Base-by-base conservation (phyloP, 2,329 filamentous ascomycete genomes). In the Fusarium zealandicum region DNA sequence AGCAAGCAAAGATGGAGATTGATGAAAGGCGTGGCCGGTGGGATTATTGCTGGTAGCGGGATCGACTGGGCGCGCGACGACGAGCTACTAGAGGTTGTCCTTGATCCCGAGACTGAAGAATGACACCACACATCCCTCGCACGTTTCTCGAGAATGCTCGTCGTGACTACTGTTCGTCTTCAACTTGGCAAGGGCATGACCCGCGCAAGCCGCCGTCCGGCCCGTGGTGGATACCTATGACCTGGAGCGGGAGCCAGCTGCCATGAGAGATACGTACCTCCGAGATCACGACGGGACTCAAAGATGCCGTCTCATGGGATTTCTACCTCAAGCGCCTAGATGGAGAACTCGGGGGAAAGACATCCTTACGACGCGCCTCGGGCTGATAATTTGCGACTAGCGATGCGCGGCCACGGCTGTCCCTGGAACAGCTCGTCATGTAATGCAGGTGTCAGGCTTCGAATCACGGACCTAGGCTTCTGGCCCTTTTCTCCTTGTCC, bases 1-100 rank as follows among this genome's bases (percentile, higher is more conserved):
- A 88, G 85, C 69, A 83, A 83, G 57, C 84, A 86, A 61, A 82
- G 82, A 67, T 91, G 87, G 86, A 85, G 85, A 66, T 85, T 88
- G 16, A 83, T 93, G 72, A 95, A 93, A 75, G 89, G 85, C 18
- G 84, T 92, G 35, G 82, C 89, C n/a, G 90, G 89, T 67, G 90
- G 89, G 14, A 82, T 92, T 49, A 83, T 96, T 39, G 90, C 86
- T 5, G 90, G 90, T 3, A 96, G 91, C 71, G 92, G 92, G 39
- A 79, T 95, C 47, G 87, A 96, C 68, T 96, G 92, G 92, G 86
- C 85, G 11, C 78, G 82, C 33, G 86, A 96, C 72, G 81, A 86
- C 44, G 80, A 78, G 54, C 75, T 96, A 57, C 80, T 83, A 52
- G 83, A 85, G 43, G 79, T 93, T 56, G 90, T 96, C 20, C 78